Conservation (phyloP, 176 grass and related monocot genomes). For the Guadua angustifolia region DNA sequence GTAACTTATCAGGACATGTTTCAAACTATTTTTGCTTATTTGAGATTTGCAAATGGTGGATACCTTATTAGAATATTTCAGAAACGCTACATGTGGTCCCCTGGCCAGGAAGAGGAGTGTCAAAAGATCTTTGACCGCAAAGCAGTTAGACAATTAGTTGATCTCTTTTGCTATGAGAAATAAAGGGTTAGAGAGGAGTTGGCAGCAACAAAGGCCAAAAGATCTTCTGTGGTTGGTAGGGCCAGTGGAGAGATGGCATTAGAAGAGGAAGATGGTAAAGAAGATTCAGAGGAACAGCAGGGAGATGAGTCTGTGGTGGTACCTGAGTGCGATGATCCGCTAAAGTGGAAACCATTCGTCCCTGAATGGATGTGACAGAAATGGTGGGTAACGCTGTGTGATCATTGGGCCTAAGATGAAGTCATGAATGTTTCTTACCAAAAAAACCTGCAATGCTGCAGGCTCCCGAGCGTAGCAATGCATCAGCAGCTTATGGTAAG, state of each 20-base stretch:
- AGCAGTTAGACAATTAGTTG: conserved; percentile 46
- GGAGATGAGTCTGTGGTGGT: conserved; percentile 12
- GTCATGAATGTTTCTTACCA: conserved; percentile 52
- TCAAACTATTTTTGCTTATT: conserved; percentile 17
- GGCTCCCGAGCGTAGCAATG: conserved; percentile 16
- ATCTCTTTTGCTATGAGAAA: conserved; percentile 55
- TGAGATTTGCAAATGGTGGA: conserved; percentile 26
- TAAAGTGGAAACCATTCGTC: conserved; percentile 53
- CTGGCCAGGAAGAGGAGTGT: conserved; percentile 50
- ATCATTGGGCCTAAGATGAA: conserved; percentile 56
- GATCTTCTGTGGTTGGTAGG: not conserved
- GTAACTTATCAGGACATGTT: conserved; percentile 37
- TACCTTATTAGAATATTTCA: conserved; percentile 33
- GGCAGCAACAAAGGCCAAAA: conserved; percentile 31
- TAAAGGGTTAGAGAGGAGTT: conserved; percentile 42
- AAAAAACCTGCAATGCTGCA: conserved; percentile 37
- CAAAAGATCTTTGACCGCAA: conserved; percentile 56
- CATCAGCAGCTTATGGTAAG: conserved; percentile 26
- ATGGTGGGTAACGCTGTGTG: conserved; percentile 61
- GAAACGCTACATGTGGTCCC: conserved; percentile 58
- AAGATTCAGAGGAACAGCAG: conserved; percentile 33
- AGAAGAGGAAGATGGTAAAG: conserved; percentile 23
- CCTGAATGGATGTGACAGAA: conserved; percentile 51
- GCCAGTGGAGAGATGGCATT: conserved; percentile 23
- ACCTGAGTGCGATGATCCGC: conserved; percentile 42